phyloP scores from a whole-genome alignment of 495 filamentous ascomycete species.

The Polyplosphaeria fusca region DNA sequence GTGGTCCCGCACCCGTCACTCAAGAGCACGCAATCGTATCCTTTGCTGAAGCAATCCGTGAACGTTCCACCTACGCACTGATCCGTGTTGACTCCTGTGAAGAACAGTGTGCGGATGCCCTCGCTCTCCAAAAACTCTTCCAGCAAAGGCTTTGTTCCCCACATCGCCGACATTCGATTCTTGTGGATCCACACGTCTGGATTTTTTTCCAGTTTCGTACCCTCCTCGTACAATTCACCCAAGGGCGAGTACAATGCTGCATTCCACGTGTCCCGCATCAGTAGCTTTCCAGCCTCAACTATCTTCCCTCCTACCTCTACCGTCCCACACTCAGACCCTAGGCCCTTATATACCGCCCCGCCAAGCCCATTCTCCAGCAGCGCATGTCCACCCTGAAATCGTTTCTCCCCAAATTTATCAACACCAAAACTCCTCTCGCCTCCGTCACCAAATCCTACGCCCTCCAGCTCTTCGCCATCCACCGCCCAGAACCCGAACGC shows the following conservation, averaged over 20 bases:
- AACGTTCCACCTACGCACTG: conserved; percentile 58
- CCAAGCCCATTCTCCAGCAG: conserved; percentile 34
- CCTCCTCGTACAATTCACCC: conserved; percentile 40
- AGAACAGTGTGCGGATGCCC: conserved; percentile 51
- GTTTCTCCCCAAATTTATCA: conserved; percentile 35
- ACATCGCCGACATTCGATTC: conserved; percentile 57
- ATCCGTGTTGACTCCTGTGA: conserved; percentile 59
- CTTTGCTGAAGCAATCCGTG: conserved; percentile 52
- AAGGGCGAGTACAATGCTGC: conserved; percentile 49
- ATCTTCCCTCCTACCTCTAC: conserved; percentile 42
- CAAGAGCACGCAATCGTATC: conserved; percentile 55
- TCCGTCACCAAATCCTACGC: conserved; percentile 12
- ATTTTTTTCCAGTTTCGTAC: conserved; percentile 28
- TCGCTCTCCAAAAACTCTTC: conserved; percentile 42
- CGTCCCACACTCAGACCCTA: conserved; percentile 47
- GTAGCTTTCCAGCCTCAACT: conserved; percentile 46
- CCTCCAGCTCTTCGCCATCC: conserved; percentile 17
- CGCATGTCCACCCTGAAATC: conserved; percentile 25
- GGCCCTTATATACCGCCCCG: conserved; percentile 41
- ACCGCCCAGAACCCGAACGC: conserved; percentile 46
- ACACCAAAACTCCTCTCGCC: conserved; percentile 2
- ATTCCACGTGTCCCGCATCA: conserved; percentile 57
- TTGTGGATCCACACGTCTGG: conserved; percentile 55
- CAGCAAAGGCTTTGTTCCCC: conserved; percentile 40
- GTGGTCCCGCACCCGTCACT: conserved; percentile 54